Conservation (phyloP, 306 rosid species). For the Inga laurina region DNA sequence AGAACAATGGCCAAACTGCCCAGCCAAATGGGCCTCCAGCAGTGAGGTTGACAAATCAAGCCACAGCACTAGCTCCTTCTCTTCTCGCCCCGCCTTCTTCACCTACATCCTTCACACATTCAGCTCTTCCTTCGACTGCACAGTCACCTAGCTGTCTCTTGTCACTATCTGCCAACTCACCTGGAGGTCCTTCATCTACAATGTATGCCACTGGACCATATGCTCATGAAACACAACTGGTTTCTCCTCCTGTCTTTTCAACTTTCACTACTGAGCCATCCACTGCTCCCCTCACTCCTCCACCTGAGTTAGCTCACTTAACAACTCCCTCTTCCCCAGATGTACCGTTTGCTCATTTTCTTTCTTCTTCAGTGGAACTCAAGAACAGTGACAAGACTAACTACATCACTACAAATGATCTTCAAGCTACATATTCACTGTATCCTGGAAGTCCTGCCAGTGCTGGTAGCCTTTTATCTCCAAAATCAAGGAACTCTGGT, state of each 20-base stretch:
- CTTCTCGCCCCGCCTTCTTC: conserved; percentile 98
- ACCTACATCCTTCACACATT: conserved; percentile 92
- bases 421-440: conserved; percentile 83
- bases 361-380: conserved; percentile 75
- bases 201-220: conserved; percentile 97
- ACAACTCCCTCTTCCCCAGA: conserved; percentile 99
- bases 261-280: conserved; percentile 98
- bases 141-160: conserved; percentile 88
- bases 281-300: conserved; percentile 98
- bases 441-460: conserved; percentile 96
- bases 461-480: conserved; percentile 74
- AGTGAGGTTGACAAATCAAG: conserved; percentile 72
- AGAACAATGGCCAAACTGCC: conserved; percentile 62
- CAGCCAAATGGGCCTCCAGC: conserved; percentile 87
- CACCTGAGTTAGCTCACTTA: conserved; percentile 96
- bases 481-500: conserved; percentile 77
- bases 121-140: conserved; percentile 92
- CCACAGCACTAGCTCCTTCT: conserved; percentile 76
- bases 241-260: conserved; percentile 98
- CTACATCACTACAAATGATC: conserved; percentile 80
- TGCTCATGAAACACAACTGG: conserved; percentile 90
- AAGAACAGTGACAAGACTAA: conserved; percentile 59
- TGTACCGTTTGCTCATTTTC: conserved; percentile 96
- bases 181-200: conserved; percentile 94
- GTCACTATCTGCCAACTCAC: conserved; percentile 89